Base-by-base conservation (phyloP, 2,329 filamentous ascomycete genomes). In the Tolypocladium album region DNA sequence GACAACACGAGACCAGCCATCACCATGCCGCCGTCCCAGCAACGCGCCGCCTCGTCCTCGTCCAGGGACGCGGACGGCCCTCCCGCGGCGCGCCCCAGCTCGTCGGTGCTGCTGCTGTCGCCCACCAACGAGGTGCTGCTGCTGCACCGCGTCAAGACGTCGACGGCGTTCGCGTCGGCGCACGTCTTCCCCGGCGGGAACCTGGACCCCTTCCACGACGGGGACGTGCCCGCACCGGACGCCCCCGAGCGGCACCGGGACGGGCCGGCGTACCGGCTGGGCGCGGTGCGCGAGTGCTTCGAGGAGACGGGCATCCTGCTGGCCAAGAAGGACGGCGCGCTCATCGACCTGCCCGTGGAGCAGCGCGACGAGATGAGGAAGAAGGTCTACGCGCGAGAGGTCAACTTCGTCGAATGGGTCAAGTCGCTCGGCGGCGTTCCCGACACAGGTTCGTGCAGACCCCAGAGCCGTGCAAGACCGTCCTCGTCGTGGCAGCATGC, bases 121-220 rank as follows among this genome's bases (percentile, higher is more conserved):
- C 88, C 92, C 0, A 80, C 82, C 57, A 97, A 97, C 72, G 86
- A 96, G 71, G 85, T 97, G 55, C 82, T 99, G 0, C 84, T 97
- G 22, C 84, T 97, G 11, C 92, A 92, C 72, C 87, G 94, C 63
- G 90, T 96, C 3, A 82, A 87, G 64, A 91, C 88, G 1, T 94
- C 90, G 0, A 85, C 84, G 1, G 88, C 92, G 3, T 97, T 97
- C 69, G 84, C 93, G 4, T 93, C 90, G 0, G 94, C 93, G 0
- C 92, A 97, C 70, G 94, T 99, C 62, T 99, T 99, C 66, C 93
- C 94, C 0, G 94, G 94, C 40, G 94, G 94, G 7, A 92, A 92
- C 67, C 80, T 96, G 27, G 88, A 91, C 15, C 73, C 83, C 0
- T 82, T 83, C 24, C 90, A 96, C 67, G 93, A 97, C 66, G 92